phyloP scores from a whole-genome alignment of 192 early-diverging fungal genomes.

The Phlyctochytrium arcticum region DNA sequence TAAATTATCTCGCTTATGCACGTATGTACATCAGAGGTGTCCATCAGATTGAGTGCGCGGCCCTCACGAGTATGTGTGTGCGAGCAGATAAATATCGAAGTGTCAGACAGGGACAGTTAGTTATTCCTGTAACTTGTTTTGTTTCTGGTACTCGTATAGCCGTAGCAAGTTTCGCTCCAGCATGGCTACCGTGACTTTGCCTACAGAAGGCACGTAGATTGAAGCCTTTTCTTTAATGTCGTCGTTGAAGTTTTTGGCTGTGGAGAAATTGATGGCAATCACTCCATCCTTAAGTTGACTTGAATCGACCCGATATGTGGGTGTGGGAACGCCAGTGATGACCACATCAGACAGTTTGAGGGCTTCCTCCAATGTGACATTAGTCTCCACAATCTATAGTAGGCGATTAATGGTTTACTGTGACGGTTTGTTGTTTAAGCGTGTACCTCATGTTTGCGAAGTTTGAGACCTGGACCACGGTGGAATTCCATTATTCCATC shows the following conservation, averaged over 20 bases:
- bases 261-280: constrained; percentile 95
- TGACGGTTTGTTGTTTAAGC: background rate
- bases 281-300: constrained; percentile 92
- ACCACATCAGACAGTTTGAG: constrained; percentile 90
- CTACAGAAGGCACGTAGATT: constrained; percentile 93
- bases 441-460: constrained; percentile 46
- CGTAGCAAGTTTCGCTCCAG: constrained; percentile 92
- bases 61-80: too few relatives aligned
- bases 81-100: too few relatives aligned
- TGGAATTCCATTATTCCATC: constrained; percentile 71
- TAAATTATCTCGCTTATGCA: too few relatives aligned
- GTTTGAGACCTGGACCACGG: constrained; percentile 39
- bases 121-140: too few relatives aligned
- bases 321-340: constrained; percentile 92
- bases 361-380: constrained; percentile 70
- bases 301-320: constrained; percentile 84
- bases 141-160: constrained; percentile 47
- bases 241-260: constrained; percentile 92
- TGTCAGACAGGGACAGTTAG: too few relatives aligned
- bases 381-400: constrained; percentile 66
- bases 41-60: too few relatives aligned
- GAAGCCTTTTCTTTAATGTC: constrained; percentile 89
- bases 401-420: background rate
- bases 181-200: constrained; percentile 99
- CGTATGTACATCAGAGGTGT: too few relatives aligned